Conservation (phyloP, 2,329 filamentous ascomycete species). For the Apiospora aurea region DNA sequence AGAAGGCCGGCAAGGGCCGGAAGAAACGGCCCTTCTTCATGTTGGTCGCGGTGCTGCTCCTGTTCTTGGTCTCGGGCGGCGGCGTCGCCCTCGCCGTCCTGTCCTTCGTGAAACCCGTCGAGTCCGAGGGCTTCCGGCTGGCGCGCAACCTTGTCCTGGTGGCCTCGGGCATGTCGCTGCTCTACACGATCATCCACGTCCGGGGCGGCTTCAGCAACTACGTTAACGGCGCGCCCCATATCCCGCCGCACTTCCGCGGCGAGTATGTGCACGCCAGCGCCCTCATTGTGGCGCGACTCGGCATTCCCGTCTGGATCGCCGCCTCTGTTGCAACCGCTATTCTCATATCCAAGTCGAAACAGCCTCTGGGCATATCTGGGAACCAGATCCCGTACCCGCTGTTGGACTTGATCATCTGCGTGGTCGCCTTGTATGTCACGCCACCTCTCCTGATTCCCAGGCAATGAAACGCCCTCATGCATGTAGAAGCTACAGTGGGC, state of each 20-base stretch:
- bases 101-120: constrained; percentile 35
- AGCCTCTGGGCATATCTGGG: neutral
- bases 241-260: constrained; percentile 39
- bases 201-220: constrained; percentile 37
- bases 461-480: neutral
- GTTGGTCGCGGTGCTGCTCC: constrained; percentile 37
- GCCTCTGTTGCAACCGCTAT: constrained; percentile 41
- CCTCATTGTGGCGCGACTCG: constrained; percentile 40
- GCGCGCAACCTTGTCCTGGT: constrained; percentile 42
- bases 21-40: constrained; percentile 36
- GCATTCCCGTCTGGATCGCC: constrained; percentile 40
- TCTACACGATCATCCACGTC: constrained; percentile 42
- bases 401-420: constrained; percentile 41
- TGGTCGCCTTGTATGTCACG: constrained; percentile 40
- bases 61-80: constrained; percentile 40
- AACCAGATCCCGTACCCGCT: constrained; percentile 33
- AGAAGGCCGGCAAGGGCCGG: constrained; percentile 24
- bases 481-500: constrained; percentile 25
- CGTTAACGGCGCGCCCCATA: constrained; percentile 30
- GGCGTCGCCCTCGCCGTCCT: constrained; percentile 40
- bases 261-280: constrained; percentile 41
- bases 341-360: constrained; percentile 34
- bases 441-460: neutral
- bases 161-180: constrained; percentile 35
- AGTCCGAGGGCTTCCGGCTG: constrained; percentile 36